These are phyloP conservation scores for Pisolithus orientalis DNA, from an alignment of 768 basidiomycete species.

Conservation along the genomic window DNA sequence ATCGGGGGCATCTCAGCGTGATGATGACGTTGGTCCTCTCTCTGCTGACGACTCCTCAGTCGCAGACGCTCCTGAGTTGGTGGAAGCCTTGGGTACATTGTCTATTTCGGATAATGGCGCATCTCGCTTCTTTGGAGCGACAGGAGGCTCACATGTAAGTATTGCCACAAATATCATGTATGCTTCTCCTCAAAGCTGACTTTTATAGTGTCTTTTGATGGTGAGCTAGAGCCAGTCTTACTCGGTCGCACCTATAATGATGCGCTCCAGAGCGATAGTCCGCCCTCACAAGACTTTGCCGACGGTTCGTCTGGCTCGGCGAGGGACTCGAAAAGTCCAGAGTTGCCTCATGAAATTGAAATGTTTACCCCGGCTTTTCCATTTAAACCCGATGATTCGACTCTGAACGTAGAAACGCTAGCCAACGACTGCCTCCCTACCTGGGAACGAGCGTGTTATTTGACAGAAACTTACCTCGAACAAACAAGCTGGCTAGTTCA, in stretches of 20 bases:
- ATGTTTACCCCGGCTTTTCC: slow-evolving; percentile 60
- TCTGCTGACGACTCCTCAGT: slow-evolving; percentile 22
- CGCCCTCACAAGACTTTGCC: slow-evolving; percentile 5
- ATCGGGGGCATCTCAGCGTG: slow-evolving; percentile 24
- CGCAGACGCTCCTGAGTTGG: slow-evolving; percentile 31
- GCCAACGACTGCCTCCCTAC: slow-evolving; percentile 50
- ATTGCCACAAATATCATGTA: not conserved
- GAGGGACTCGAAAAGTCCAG: slow-evolving; percentile 23
- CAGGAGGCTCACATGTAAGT: slow-evolving; percentile 61
- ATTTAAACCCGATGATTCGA: slow-evolving; percentile 53
- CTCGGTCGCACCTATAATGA: slow-evolving; percentile 4
- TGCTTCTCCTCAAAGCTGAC: slow-evolving; percentile 2
- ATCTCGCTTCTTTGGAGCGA: slow-evolving; percentile 58
- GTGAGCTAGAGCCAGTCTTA: slow-evolving; percentile 11
- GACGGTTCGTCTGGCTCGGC: slow-evolving; percentile 21
- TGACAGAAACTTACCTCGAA: slow-evolving; percentile 40
- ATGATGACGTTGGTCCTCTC: slow-evolving; percentile 16
- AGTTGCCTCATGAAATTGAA: slow-evolving; percentile 27
- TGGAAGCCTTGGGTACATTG: slow-evolving; percentile 56
- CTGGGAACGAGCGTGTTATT: slow-evolving; percentile 40
- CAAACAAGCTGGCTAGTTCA: slow-evolving; percentile 50
- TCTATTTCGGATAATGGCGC: slow-evolving; percentile 55
- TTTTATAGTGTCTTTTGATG: slow-evolving; percentile 28
- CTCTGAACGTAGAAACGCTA: slow-evolving; percentile 36
- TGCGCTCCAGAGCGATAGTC: slow-evolving; percentile 19